phyloP scores from a whole-genome alignment of 371 early-diverging fungal genomes.

The Chytridium lagenaria region DNA sequence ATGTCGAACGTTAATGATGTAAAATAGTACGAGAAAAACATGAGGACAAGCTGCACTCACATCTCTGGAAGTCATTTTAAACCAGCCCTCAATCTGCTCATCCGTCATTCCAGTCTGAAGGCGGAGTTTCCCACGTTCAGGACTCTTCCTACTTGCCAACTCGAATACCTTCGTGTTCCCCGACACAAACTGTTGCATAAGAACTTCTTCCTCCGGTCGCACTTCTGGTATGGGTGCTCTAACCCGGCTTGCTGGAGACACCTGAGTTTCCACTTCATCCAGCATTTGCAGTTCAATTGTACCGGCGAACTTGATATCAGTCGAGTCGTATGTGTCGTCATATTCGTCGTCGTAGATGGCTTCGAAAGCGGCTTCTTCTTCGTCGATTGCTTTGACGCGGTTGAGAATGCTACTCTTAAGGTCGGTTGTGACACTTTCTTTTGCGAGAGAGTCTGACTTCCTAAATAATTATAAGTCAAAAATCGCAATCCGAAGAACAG shows the following conservation, averaged over 20 bases:
- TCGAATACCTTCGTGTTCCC: slow-evolving; percentile 51
- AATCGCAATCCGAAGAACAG: no score
- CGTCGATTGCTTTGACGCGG: neutral
- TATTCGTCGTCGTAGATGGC: slow-evolving; percentile 60
- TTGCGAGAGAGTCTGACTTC: neutral
- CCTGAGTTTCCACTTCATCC: slow-evolving; percentile 61
- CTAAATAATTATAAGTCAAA: neutral
- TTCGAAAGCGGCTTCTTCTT: slow-evolving; percentile 14
- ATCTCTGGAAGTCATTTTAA: slow-evolving; percentile 80
- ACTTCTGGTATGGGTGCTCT: neutral
- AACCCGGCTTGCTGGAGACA: neutral
- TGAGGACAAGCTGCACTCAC: slow-evolving; percentile 58
- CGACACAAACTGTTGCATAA: slow-evolving; percentile 9
- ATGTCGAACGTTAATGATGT: neutral
- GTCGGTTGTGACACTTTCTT: neutral
- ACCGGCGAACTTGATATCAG: slow-evolving; percentile 66
- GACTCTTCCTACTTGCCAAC: slow-evolving; percentile 65
- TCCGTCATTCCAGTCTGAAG: slow-evolving; percentile 77
- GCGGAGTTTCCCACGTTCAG: slow-evolving; percentile 65
- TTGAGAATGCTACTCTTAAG: neutral
- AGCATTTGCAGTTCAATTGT: slow-evolving; percentile 59
- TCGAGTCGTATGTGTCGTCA: slow-evolving; percentile 89
- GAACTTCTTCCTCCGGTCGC: slow-evolving; percentile 17
- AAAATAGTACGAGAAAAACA: slow-evolving; percentile 1
- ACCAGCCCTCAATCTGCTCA: slow-evolving; percentile 95